Conservation (phyloP, 2,329 filamentous ascomycete genomes). For the Aureobasidium namibiae region DNA sequence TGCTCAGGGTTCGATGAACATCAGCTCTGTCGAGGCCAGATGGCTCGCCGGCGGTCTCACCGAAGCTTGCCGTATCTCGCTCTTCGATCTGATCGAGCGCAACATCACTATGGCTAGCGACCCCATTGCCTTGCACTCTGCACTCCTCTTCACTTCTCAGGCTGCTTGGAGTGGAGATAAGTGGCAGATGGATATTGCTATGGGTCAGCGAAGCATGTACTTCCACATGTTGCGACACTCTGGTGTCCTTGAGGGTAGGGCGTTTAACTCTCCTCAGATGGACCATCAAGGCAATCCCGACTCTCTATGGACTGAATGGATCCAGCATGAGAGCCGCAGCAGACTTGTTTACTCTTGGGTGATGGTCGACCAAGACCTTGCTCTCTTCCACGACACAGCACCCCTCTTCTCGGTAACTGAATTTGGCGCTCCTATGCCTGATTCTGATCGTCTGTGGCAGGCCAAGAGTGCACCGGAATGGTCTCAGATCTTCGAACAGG, state of each 20-base stretch:
- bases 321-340: constrained; percentile 55
- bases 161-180: constrained; percentile 69
- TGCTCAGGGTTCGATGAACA: constrained; percentile 59
- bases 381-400: constrained; percentile 56
- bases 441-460: constrained; percentile 55
- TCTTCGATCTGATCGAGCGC: constrained; percentile 65
- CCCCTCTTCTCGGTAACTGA: constrained; percentile 59
- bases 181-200: constrained; percentile 69
- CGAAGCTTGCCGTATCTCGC: constrained; percentile 62
- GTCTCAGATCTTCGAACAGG: constrained; percentile 50
- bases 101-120: constrained; percentile 61
- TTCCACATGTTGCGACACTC: constrained; percentile 64
- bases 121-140: constrained; percentile 55
- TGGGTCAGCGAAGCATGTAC: constrained; percentile 68
- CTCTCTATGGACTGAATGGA: constrained; percentile 56
- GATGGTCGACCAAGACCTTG: constrained; percentile 65
- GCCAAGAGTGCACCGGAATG: constrained; percentile 51
- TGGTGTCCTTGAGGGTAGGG: constrained; percentile 49
- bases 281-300: constrained; percentile 40
- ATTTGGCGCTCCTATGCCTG: constrained; percentile 56
- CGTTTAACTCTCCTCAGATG: constrained; percentile 37
- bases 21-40: constrained; percentile 56
- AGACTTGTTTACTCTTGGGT: constrained; percentile 69
- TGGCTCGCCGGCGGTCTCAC: constrained; percentile 59
- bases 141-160: constrained; percentile 58